These are phyloP conservation scores for Phytophthora pinifolia DNA, from an alignment of 352 stramenopile genomes.

Conservation along the genomic window DNA sequence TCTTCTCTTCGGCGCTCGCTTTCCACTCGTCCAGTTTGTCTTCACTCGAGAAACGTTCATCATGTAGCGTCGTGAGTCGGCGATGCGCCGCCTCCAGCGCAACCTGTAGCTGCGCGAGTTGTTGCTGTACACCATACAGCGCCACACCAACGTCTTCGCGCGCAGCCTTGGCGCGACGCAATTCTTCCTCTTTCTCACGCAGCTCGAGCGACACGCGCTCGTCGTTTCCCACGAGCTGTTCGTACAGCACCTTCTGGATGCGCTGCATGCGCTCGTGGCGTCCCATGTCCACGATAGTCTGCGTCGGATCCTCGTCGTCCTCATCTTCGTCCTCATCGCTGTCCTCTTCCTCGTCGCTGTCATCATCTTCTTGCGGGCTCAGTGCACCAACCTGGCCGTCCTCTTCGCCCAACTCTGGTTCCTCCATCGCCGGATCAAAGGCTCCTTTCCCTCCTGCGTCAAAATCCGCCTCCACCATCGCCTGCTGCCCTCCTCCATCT, in stretches of 20 bases:
- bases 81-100: conserved; percentile 83
- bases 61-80: conserved; percentile 62
- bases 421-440: conserved; percentile 11
- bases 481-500: conserved; percentile 1
- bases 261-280: conserved; percentile 79
- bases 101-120: conserved; percentile 92
- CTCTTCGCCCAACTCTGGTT: conserved; percentile 8
- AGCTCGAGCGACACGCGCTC: conserved; percentile 70
- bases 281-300: conserved; percentile 84
- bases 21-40: conserved; percentile 77
- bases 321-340: conserved; percentile 54
- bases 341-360: conserved; percentile 40
- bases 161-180: conserved; percentile 58
- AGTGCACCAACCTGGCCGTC: background rate
- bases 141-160: conserved; percentile 91
- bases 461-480: background rate
- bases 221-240: conserved; percentile 78
- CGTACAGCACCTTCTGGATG: conserved; percentile 84
- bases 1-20: conserved; percentile 59
- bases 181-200: conserved; percentile 77
- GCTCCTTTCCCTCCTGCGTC: background rate
- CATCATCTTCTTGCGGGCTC: conserved; percentile 26
- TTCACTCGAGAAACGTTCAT: conserved; percentile 69
- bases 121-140: conserved; percentile 95
- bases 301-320: conserved; percentile 59